A percentile compares a stretch with the other conserved stretches of the same genome.
Conservation (phyloP, 2,329 filamentous ascomycete genomes). For the Xylariaceae sp. region DNA sequence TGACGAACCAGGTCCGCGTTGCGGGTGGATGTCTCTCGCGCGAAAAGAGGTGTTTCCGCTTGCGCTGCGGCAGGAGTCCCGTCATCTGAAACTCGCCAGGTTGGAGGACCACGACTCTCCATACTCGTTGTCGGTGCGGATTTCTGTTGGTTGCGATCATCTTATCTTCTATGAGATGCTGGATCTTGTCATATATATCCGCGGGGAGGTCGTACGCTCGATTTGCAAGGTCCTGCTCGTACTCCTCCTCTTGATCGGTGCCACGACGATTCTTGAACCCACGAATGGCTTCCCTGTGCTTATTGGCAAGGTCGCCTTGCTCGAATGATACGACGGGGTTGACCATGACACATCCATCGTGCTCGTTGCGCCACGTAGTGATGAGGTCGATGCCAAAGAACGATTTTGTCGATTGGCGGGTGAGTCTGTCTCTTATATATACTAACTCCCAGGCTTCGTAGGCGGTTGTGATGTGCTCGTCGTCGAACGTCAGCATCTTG, state of each 20-base stretch:
- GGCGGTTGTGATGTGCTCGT: slow-evolving; percentile 5
- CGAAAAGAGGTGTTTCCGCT: slow-evolving; percentile 21
- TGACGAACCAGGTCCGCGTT: slow-evolving; percentile 16
- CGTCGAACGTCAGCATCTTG: slow-evolving; percentile 5
- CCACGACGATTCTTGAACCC: slow-evolving; percentile 13
- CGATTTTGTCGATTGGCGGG: slow-evolving; percentile 5
- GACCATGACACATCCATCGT: slow-evolving; percentile 14
- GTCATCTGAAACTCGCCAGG: slow-evolving; percentile 24
- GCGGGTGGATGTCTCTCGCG: slow-evolving; percentile 12
- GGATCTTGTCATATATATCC: slow-evolving; percentile 17
- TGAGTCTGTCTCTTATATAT: neutral
- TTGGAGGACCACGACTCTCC: slow-evolving; percentile 23
- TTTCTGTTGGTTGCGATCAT: slow-evolving; percentile 20
- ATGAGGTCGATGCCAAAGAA: slow-evolving; percentile 22
- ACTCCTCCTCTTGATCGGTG: slow-evolving; percentile 18
- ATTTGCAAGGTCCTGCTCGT: slow-evolving; percentile 26
- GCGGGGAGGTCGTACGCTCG: slow-evolving; percentile 16
- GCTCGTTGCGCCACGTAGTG: slow-evolving; percentile 9
- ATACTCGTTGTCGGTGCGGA: slow-evolving; percentile 23
- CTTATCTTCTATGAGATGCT: slow-evolving; percentile 21
- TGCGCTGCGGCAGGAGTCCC: slow-evolving; percentile 23
- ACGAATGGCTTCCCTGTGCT: slow-evolving; percentile 18
- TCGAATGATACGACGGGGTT: slow-evolving; percentile 16
- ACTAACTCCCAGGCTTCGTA: slow-evolving; percentile 17
- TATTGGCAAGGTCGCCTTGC: slow-evolving; percentile 23